phyloP scores from a whole-genome alignment of 140 eudicot species.

The Flaveria floridana region DNA sequence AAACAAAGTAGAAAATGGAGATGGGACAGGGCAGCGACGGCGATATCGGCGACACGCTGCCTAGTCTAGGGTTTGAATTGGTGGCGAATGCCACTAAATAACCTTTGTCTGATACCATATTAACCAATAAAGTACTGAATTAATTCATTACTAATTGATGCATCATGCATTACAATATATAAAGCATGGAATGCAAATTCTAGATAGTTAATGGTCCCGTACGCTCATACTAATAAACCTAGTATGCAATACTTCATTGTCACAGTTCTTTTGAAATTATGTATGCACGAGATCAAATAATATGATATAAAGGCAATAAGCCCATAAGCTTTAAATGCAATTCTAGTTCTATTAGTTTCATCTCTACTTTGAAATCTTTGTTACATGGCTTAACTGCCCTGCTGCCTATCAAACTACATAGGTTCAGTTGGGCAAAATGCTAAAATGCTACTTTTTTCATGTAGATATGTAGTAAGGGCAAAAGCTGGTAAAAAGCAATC shows the following conservation, averaged over 20 bases:
- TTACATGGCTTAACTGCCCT: not conserved
- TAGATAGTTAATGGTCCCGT: too few relatives aligned
- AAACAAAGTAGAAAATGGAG: not conserved
- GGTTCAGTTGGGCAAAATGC: not conserved
- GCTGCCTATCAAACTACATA: not conserved
- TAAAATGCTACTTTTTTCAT: slow-evolving; percentile 26
- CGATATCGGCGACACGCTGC: not conserved
- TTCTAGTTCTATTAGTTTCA: not conserved
- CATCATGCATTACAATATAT: too few relatives aligned
- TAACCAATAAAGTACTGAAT: too few relatives aligned
- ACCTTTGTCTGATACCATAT: too few relatives aligned
- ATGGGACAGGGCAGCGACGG: not conserved
- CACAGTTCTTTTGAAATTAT: not conserved
- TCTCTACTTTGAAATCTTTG: not conserved
- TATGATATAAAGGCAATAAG: not conserved
- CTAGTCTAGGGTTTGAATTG: not conserved
- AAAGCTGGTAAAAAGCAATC: slow-evolving; percentile 89
- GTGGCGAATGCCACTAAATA: not conserved
- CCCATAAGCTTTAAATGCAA: not conserved
- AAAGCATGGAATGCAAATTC: too few relatives aligned
- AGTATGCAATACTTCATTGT: not conserved
- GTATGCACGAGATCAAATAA: not conserved
- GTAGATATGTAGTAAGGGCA: slow-evolving; percentile 87
- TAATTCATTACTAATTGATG: too few relatives aligned
- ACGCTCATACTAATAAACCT: too few relatives aligned